These are phyloP conservation scores for Heterobasidion parviporum DNA, from an alignment of 1,284 basidiomycete species.

Conservation along the genomic window DNA sequence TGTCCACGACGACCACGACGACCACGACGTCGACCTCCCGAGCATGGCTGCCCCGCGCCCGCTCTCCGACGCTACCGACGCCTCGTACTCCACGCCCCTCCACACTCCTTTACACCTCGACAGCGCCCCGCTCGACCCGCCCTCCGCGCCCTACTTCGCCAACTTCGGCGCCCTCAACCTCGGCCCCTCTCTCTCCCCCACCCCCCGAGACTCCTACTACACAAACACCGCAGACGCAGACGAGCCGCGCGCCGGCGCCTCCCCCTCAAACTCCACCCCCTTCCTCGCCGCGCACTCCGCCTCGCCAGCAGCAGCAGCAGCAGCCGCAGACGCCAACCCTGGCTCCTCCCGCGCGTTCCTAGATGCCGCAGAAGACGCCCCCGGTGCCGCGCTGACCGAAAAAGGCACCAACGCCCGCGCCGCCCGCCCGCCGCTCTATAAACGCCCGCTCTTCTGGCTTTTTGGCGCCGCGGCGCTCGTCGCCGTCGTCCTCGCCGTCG, in stretches of 20 bases:
- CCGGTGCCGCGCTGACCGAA: background rate
- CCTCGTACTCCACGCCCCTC: conserved; percentile 4
- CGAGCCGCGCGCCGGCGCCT: background rate
- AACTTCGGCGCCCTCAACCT: background rate
- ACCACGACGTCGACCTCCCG: background rate
- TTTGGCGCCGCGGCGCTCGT: conserved; percentile 25
- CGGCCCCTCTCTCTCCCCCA: conserved; percentile 2
- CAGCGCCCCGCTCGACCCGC: conserved; percentile 1
- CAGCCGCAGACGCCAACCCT: background rate
- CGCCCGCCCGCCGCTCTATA: conserved; percentile 4
- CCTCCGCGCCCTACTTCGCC: background rate
- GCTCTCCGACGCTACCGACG: conserved; percentile 3
- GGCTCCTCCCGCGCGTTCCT: background rate
- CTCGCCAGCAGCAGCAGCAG: background rate
- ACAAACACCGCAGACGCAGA: background rate
- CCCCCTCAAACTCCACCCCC: conserved; percentile 6
- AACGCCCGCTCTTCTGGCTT: conserved; percentile 13
- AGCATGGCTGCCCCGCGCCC: conserved; percentile 3
- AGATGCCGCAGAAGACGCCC: no score
- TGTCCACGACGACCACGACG: background rate
- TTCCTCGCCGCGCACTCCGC: background rate
- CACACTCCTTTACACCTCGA: conserved; percentile 2
- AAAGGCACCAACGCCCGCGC: background rate
- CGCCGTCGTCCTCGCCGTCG: conserved; percentile 38
- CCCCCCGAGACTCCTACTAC: conserved; percentile 6